These are phyloP conservation scores for Erucastrum elatum DNA, from an alignment of 345 rosid genomes.

Conservation along the genomic window DNA sequence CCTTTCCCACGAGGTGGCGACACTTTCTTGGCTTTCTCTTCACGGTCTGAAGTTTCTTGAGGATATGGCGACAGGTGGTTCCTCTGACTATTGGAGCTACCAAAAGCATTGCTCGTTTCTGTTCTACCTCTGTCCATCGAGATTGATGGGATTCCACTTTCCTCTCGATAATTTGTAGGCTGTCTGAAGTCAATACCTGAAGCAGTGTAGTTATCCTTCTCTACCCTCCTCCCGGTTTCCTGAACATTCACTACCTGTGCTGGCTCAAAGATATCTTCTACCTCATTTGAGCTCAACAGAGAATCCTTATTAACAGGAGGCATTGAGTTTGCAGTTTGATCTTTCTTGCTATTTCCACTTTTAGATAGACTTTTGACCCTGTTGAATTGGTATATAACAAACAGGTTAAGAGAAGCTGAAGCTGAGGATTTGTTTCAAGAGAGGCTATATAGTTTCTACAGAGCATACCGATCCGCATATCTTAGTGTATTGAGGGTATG, in stretches of 20 bases:
- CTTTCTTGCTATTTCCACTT: not conserved
- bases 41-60: conserved; percentile 58
- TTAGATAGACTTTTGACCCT: not conserved
- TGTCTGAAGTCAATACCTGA: not conserved
- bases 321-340: not conserved
- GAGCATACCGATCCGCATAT: not conserved
- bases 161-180: not conserved
- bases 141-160: not conserved
- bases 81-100: not conserved
- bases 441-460: not conserved
- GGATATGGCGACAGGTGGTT: conserved; percentile 42
- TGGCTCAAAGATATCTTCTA: not conserved
- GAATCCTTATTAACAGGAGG: not conserved
- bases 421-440: not conserved
- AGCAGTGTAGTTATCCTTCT: not conserved
- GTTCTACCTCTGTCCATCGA: not conserved
- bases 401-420: not conserved
- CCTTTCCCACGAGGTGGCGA: conserved; percentile 89
- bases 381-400: not conserved
- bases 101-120: not conserved
- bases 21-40: conserved; percentile 77
- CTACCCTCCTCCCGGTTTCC: not conserved
- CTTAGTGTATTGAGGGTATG: not conserved
- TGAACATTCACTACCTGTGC: not conserved
- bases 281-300: not conserved